Percentiles rank a stretch among this genome's conserved stretches.
phyloP scores from a whole-genome alignment of 1,139 yeast genomes.

The Sugiyamaella paludigena region DNA sequence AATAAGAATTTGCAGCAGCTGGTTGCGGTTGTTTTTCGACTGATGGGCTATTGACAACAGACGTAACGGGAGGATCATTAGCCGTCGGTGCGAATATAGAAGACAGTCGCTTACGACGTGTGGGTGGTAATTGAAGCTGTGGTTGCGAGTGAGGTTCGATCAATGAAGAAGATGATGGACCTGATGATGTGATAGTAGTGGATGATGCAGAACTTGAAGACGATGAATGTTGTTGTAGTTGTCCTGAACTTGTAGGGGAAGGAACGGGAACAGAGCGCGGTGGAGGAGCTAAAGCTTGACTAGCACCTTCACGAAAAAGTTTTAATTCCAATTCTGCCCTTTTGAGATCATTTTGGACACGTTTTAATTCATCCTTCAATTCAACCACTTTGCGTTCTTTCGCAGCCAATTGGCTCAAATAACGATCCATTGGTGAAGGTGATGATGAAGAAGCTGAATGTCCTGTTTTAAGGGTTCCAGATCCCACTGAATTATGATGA shows the following conservation, averaged over 20 bases:
- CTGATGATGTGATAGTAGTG: not conserved
- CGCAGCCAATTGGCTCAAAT: conserved; percentile 37
- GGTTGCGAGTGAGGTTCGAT: not conserved
- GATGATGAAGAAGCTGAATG: not conserved
- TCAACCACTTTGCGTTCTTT: conserved; percentile 39
- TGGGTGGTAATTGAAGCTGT: conserved; percentile 1
- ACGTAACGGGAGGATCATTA: not conserved
- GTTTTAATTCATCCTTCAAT: conserved; percentile 35
- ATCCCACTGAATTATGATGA: too few species aligned
- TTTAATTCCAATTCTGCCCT: conserved; percentile 33
- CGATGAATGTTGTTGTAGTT: not conserved
- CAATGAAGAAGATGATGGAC: not conserved
- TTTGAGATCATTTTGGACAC: conserved; percentile 31
- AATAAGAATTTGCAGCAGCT: too few species aligned
- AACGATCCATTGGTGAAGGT: conserved; percentile 18
- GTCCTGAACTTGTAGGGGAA: not conserved
- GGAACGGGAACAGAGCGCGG: not conserved
- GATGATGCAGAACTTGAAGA: not conserved
- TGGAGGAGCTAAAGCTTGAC: conserved; percentile 20
- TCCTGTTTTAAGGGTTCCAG: not conserved
- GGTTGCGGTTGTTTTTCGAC: too few species aligned
- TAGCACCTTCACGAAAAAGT: conserved; percentile 28
- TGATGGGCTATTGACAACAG: not conserved
- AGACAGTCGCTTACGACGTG: conserved; percentile 1
- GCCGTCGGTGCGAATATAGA: conserved; percentile 1